Base-by-base conservation (phyloP, 805 yeast genomes). In the Starmerella floricola region DNA sequence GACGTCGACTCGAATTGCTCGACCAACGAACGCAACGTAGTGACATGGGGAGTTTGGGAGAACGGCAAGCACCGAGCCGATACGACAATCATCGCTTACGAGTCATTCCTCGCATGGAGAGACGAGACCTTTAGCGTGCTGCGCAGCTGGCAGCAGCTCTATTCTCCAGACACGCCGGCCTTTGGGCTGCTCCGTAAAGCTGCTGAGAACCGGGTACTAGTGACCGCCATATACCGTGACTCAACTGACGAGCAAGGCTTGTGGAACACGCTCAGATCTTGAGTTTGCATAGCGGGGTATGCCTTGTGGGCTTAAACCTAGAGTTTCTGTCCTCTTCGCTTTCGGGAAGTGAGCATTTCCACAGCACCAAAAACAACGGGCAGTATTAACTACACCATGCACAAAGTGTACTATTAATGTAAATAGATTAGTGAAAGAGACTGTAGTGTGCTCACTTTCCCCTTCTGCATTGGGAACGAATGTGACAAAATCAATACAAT, bases 41-140 rank as follows among this genome's bases (percentile, higher is more conserved):
- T 91, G 8, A 91, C 98, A 1, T 91, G 98, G 98, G 98, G 97
- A 48, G 94, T 82, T 2, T 88, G 91, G 69, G 74, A 86, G 49
- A 95, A 86, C 58, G 74, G 86, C 49, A 95, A 85, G 57, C 33
- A 33, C 15, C 78, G 86, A 29, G 73, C 85, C 29, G 96, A 87
- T 61, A 82, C 96, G 0, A 91, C 98, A 0, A 79, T 87, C 47
- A 78, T 91, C 43, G 95, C 87, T 57, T 81, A 76, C 52, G 95
- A 86, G 53, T 84, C 96, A 2, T 88, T 91, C 66, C 73, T 74
- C 51, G 95, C 95, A 0, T 91, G 98, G 98, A 74, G 79, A 52
- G 96, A 87, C 55, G 99, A 91, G 60, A 94, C 95, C 0, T 91
- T 85, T 62, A 71, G 75, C 44, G 80, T 91, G 46, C 83, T 96